Evolutionary conservation across 2,329 filamentous ascomycete species (phyloP).

Genomic region (Sporothrix schenckii): DNA sequence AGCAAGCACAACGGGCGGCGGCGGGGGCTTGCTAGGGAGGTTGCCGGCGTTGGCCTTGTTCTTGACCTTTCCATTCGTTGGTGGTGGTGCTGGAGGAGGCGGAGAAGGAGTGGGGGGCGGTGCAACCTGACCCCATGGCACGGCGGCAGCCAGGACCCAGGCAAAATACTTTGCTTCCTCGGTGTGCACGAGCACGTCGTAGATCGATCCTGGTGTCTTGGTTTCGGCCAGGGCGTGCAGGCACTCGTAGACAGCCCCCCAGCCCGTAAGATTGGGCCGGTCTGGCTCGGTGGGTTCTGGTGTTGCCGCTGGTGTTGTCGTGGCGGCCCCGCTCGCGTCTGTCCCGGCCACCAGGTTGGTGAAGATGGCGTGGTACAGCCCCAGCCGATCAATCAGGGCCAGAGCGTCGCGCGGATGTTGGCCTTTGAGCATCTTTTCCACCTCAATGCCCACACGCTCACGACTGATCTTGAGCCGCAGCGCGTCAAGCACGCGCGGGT

Average conservation of each 20-base stretch:
- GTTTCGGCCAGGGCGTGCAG: conserved; percentile 56
- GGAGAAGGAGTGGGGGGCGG: conserved; percentile 40
- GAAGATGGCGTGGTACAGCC: conserved; percentile 73
- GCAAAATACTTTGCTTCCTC: conserved; percentile 69
- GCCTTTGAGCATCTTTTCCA: conserved; percentile 90
- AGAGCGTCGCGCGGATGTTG: conserved; percentile 64
- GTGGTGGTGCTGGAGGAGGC: conserved; percentile 49
- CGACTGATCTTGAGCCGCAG: conserved; percentile 88
- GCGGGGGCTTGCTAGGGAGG: conserved; percentile 37
- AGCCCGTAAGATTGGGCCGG: conserved; percentile 61
- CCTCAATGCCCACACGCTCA: conserved; percentile 82
- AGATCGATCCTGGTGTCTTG: conserved; percentile 52
- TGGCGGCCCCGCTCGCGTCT: not conserved
- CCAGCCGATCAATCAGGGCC: conserved; percentile 66
- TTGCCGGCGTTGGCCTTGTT: conserved; percentile 14
- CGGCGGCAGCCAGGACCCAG: conserved; percentile 75
- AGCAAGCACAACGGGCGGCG: conserved; percentile 64
- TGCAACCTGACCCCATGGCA: conserved; percentile 67
- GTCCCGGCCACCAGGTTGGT: conserved; percentile 57
- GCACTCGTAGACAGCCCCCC: conserved; percentile 65
- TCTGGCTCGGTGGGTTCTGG: not conserved
- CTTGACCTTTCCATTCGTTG: not conserved
- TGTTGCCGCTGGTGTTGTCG: not conserved
- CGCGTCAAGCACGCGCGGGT: conserved; percentile 75
- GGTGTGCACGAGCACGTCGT: conserved; percentile 61